Percentiles rank a stretch among this genome's conserved stretches.
Evolutionary conservation across 768 basidiomycete genomes (phyloP).

Genomic region (Leccinellum albellum): DNA sequence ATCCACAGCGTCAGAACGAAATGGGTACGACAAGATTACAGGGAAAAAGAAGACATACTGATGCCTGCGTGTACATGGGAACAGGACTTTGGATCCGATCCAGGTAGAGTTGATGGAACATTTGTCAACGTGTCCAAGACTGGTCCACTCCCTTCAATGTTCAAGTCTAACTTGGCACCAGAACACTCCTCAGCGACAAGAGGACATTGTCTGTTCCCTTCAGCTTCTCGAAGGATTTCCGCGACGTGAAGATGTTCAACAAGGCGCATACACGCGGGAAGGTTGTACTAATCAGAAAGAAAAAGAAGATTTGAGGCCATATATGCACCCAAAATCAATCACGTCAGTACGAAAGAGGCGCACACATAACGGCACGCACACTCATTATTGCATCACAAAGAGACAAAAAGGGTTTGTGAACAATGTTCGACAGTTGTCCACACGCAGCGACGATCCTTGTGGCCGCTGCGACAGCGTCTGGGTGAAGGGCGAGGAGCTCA

Average conservation of each 20-base stretch:
- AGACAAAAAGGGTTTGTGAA: slow-evolving; percentile 66
- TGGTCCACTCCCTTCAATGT: neutral
- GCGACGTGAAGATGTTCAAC: slow-evolving; percentile 68
- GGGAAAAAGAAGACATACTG: slow-evolving; percentile 6
- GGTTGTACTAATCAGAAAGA: slow-evolving; percentile 50
- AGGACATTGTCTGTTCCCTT: slow-evolving; percentile 39
- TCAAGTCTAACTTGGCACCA: neutral
- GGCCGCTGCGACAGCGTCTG: slow-evolving; percentile 56
- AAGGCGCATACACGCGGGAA: slow-evolving; percentile 71
- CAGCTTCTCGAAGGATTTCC: slow-evolving; percentile 67
- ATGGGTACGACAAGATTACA: neutral
- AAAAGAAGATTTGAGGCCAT: slow-evolving; percentile 4
- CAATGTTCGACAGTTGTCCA: slow-evolving; percentile 60
- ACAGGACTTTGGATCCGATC: neutral
- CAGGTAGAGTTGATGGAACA: neutral
- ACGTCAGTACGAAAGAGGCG: neutral
- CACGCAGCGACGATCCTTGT: slow-evolving; percentile 65
- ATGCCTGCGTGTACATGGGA: neutral
- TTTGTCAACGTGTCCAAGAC: neutral
- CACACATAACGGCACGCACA: slow-evolving; percentile 38
- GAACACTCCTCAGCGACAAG: slow-evolving; percentile 34
- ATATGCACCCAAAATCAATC: slow-evolving; percentile 4
- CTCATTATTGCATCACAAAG: slow-evolving; percentile 71
- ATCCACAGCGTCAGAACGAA: neutral
- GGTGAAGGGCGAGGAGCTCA: slow-evolving; percentile 57